phyloP scores from a whole-genome alignment of 108 stramenopile genomes.

The Nitzschia palea region DNA sequence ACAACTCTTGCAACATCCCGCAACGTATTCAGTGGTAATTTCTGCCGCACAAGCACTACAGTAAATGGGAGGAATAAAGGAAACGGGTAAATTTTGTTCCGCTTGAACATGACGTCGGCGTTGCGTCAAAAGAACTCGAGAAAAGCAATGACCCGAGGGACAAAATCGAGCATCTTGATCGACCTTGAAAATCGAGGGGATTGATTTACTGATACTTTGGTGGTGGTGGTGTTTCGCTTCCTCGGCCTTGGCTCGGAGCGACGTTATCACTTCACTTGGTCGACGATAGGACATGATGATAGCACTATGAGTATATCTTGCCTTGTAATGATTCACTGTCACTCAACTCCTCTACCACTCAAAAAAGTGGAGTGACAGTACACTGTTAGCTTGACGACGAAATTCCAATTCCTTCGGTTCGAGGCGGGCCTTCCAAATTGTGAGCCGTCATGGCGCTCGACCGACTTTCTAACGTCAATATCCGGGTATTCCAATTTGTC shows the following conservation, averaged over 20 bases:
- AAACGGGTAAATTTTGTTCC: neutral
- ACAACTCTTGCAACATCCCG: conserved; percentile 4
- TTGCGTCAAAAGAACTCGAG: conserved; percentile 2
- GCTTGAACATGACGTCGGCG: conserved; percentile 9
- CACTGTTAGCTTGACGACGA: too few species aligned
- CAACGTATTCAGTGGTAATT: conserved; percentile 1
- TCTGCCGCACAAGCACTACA: conserved; percentile 13
- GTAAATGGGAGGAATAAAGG: neutral
- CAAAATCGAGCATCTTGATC: conserved; percentile 10
- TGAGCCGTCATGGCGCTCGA: neutral
- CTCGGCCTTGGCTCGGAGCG: conserved; percentile 10
- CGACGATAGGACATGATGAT: conserved; percentile 2
- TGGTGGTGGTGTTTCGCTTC: conserved; percentile 2
- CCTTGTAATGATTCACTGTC: neutral
- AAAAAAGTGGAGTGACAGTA: too few species aligned
- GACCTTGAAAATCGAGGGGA: conserved; percentile 10
- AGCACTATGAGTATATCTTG: neutral
- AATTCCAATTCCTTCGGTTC: too few species aligned
- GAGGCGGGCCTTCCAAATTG: conserved; percentile 17
- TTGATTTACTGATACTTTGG: neutral
- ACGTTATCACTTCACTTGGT: conserved; percentile 17
- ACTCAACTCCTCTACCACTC: too few species aligned
- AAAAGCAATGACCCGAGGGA: conserved; percentile 14
- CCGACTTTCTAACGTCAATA: conserved; percentile 6
- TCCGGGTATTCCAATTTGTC: conserved; percentile 11